Evolutionary conservation across 208 protist species (phyloP), one percentile per base, ranked within the genome.

Genomic region (Acanthamoeba rhysodes): DNA sequence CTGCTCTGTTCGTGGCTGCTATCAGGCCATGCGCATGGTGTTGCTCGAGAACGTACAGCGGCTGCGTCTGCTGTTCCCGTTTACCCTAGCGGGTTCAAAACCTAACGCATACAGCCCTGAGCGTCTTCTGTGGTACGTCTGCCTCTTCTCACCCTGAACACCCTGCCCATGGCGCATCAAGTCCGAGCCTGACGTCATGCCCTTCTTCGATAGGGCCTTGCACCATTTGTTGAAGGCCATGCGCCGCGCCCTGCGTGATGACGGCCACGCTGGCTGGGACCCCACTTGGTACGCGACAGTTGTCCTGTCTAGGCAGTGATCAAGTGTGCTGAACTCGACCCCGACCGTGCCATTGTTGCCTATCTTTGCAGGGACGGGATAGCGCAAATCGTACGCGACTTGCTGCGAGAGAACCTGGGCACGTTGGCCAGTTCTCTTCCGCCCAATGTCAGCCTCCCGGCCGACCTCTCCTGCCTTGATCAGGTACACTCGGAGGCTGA

Each of bases 141-240:
- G 16, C 66, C 16, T 10, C 8, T 72, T 29, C 7, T 10, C 27
- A 10, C 20, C 18, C 0, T 57, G 50, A 57, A 20, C 4, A 57
- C 18, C 34, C 34, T 14, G 66, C 4, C 57, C 14, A 64, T 64
- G 66, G 4, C 57, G 14, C 57, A 64, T 9, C 57, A 16, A 64
- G 22, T 16, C 57, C 14, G 20, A 64, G 14, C 57, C 34, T 74
- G 10, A 10, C 34, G 7, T 37, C 27, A 20, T 2, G 12, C 9
- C 66, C n/a, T 41, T 74, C 14, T 37, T 6, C 9, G 29, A 74
- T 22, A 91, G 84, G 84, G 84, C 41, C 20, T 20, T 91, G 84
- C 84, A 91, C 29, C 84, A 91, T 91, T 53, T 91, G 24, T 22
- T 91, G 24, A 91, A 91, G 41, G 50, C 84, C 29, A 91, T 70